A percentile compares a stretch with the other conserved stretches of the same genome.
Conservation (phyloP, 257 asterid genomes). For the Lithospermum erythrorhizon region DNA sequence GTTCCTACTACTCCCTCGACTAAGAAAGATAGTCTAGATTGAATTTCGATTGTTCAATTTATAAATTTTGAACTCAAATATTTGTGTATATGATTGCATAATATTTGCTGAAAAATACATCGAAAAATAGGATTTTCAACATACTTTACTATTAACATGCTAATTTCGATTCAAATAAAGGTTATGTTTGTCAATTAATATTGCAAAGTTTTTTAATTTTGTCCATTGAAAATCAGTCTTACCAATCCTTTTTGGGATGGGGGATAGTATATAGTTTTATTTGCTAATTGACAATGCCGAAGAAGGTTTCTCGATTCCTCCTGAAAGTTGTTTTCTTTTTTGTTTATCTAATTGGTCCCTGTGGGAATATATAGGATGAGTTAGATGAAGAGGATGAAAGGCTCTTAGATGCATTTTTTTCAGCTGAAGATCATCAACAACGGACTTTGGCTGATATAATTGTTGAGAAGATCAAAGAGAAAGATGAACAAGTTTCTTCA, state of each 20-base stretch:
- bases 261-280: no score
- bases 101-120: no score
- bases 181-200: background rate
- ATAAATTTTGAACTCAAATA: no score
- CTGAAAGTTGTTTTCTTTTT: background rate
- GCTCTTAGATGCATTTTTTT: slow-evolving; percentile 60
- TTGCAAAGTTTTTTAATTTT: background rate
- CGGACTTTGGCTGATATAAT: slow-evolving; percentile 78
- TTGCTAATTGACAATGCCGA: background rate
- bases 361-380: slow-evolving; percentile 33
- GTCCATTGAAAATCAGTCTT: background rate
- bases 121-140: no score
- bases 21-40: no score
- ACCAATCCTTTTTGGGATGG: no score
- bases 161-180: no score
- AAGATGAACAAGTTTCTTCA: slow-evolving; percentile 68
- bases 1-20: background rate
- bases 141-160: no score
- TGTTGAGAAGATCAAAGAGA: slow-evolving; percentile 54
- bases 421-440: slow-evolving; percentile 50
- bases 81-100: no score
- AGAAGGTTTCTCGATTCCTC: no score
- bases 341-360: background rate
- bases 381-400: slow-evolving; percentile 64
- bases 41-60: no score